phyloP scores from a whole-genome alignment of 495 filamentous ascomycete genomes.

The Oleoguttula mirabilis region DNA sequence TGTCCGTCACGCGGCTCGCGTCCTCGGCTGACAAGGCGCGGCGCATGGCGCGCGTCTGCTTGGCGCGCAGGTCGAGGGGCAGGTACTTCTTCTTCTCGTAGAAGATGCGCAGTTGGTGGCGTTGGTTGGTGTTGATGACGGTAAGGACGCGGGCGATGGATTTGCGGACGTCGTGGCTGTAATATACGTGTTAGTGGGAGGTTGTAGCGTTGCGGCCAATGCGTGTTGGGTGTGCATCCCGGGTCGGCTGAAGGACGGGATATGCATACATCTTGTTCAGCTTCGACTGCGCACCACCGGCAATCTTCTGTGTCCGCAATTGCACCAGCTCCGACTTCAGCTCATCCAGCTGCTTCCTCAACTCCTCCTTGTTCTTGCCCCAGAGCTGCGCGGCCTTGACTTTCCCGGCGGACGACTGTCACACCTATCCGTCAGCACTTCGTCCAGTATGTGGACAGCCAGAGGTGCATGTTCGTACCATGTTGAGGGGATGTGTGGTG shows the following conservation, averaged over 20 bases:
- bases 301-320: conserved; percentile 94
- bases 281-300: conserved; percentile 81
- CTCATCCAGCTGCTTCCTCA: conserved; percentile 59
- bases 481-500: conserved; percentile 10
- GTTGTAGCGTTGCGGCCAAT: too few species aligned
- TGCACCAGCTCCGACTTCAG: conserved; percentile 88
- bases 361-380: conserved; percentile 97
- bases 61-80: conserved; percentile 89
- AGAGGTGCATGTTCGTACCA: conserved; percentile 8
- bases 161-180: conserved; percentile 97
- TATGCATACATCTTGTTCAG: conserved; percentile 85
- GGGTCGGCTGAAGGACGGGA: too few species aligned
- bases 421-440: conserved; percentile 6
- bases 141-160: conserved; percentile 96
- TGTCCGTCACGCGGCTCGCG: conserved; percentile 63
- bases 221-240: too few species aligned
- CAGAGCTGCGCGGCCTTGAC: conserved; percentile 92
- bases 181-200: not conserved
- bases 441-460: too few species aligned
- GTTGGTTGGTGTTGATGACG: conserved; percentile 98
- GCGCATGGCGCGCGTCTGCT: conserved; percentile 92
- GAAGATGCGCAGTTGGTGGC: conserved; percentile 93
- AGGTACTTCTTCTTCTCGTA: conserved; percentile 99
- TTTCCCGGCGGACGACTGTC: conserved; percentile 68
- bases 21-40: conserved; percentile 86